Conservation (phyloP, 2,329 filamentous ascomycete genomes). For the Aspergillus texensis region DNA sequence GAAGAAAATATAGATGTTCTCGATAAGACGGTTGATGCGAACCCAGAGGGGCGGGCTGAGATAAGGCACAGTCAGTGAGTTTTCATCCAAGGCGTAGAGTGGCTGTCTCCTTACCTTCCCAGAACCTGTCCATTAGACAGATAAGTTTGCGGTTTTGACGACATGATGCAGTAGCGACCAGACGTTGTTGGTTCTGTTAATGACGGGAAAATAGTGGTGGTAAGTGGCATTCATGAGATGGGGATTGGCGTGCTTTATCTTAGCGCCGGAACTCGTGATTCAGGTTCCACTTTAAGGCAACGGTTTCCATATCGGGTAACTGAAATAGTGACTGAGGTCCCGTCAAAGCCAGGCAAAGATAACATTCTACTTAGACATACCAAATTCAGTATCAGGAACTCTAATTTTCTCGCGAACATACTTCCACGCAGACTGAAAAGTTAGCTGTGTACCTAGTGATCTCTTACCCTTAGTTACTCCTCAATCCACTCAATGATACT, state of each 20-base stretch:
- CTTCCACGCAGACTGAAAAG: not conserved
- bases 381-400: not conserved
- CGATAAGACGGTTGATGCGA: constrained; percentile 44
- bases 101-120: constrained; percentile 29
- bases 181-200: not conserved
- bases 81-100: not conserved
- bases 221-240: not conserved
- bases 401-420: too few species aligned
- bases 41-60: constrained; percentile 49
- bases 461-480: not conserved
- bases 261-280: constrained; percentile 16
- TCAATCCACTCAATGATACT: not conserved
- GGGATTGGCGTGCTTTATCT: constrained; percentile 3
- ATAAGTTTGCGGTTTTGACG: constrained; percentile 36
- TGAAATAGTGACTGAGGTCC: not conserved
- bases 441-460: not conserved
- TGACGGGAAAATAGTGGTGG: not conserved
- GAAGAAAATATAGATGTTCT: constrained; percentile 50
- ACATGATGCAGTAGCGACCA: constrained; percentile 31
- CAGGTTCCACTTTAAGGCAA: not conserved
- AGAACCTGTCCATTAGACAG: constrained; percentile 45
- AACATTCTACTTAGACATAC: not conserved
- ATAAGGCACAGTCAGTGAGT: constrained; percentile 3
- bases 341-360: not conserved
- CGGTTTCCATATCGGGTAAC: not conserved